Evolutionary conservation across 2,329 filamentous ascomycete genomes (phyloP).

Genomic region (Penicillium sp.): DNA sequence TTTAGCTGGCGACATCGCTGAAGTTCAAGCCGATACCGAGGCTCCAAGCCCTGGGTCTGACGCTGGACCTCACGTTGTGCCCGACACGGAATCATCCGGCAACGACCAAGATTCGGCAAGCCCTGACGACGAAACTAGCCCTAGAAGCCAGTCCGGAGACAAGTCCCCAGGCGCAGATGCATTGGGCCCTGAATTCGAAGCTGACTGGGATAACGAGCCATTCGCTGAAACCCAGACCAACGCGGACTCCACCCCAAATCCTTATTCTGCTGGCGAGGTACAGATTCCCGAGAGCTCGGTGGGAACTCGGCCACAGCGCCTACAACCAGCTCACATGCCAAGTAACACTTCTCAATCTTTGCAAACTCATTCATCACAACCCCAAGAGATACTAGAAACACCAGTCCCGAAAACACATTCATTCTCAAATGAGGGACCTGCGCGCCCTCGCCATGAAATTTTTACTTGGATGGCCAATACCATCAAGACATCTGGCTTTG

Average conservation of each 20-base stretch:
- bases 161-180: background rate
- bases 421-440: background rate
- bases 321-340: background rate
- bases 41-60: background rate
- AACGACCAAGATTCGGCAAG: background rate
- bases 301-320: background rate
- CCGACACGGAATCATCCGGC: background rate
- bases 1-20: background rate
- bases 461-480: slow-evolving; percentile 3
- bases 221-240: background rate
- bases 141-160: background rate
- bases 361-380: background rate
- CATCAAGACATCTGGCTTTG: slow-evolving; percentile 6
- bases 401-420: background rate
- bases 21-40: background rate
- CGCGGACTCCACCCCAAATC: background rate
- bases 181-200: background rate
- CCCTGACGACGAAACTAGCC: background rate
- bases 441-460: background rate
- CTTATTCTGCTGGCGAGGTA: background rate
- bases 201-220: background rate
- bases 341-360: background rate
- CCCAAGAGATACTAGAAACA: background rate
- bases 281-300: background rate
- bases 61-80: background rate